Conservation (phyloP, 495 filamentous ascomycete genomes). For the Choiromyces venosus region DNA sequence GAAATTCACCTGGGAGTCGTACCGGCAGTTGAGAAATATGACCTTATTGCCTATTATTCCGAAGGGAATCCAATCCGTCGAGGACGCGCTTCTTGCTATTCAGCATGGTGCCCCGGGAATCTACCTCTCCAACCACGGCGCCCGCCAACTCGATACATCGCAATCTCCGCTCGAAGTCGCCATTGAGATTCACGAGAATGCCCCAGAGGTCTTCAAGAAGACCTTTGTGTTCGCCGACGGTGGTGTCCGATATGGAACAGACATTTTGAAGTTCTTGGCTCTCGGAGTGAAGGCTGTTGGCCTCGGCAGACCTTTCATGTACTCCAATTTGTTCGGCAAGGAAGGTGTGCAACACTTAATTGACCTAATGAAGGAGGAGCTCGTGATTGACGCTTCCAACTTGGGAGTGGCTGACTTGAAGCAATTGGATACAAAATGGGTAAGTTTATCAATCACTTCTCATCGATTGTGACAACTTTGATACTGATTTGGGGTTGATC, state of each 20-base stretch:
- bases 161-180: constrained; percentile 45
- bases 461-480: neutral
- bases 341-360: constrained; percentile 44
- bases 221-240: constrained; percentile 49
- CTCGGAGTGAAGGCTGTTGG: constrained; percentile 49
- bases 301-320: constrained; percentile 47
- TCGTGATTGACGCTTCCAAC: constrained; percentile 45
- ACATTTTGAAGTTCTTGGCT: constrained; percentile 47
- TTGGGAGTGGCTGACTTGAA: constrained; percentile 44
- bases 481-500: neutral
- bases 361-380: constrained; percentile 44
- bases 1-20: constrained; percentile 43
- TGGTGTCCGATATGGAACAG: constrained; percentile 48
- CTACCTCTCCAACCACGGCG: constrained; percentile 48
- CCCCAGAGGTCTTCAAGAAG: constrained; percentile 44
- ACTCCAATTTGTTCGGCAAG: constrained; percentile 45
- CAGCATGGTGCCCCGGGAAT: constrained; percentile 35
- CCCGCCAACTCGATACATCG: constrained; percentile 45
- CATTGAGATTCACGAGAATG: constrained; percentile 44
- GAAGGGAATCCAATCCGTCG: constrained; percentile 48
- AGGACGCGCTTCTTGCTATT: constrained; percentile 45
- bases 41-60: constrained; percentile 46
- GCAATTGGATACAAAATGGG: constrained; percentile 39
- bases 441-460: constrained; percentile 2
- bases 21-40: constrained; percentile 44